A percentile compares a stretch with the other conserved stretches of the same genome.
Evolutionary conservation across 805 yeast species (phyloP).

Genomic region (Wickerhamiella spandovensis): DNA sequence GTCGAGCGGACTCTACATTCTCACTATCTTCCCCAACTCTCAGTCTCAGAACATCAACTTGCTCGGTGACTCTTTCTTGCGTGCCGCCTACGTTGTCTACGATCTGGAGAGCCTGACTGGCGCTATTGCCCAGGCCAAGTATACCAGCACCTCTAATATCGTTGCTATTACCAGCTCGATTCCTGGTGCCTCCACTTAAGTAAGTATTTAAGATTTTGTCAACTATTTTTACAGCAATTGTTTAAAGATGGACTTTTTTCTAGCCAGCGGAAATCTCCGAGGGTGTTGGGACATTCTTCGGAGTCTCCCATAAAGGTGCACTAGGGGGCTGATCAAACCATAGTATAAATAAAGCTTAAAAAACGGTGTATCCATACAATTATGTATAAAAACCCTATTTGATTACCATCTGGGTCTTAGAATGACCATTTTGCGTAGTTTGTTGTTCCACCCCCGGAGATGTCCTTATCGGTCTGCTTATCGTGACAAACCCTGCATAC

Average conservation of each 20-base stretch:
- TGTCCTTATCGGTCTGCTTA: too few relatives aligned
- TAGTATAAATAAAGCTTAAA: too few relatives aligned
- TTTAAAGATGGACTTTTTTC: too few relatives aligned
- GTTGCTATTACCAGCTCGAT: constrained; percentile 18
- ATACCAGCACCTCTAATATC: constrained; percentile 18
- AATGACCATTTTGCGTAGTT: too few relatives aligned
- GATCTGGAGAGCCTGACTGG: constrained; percentile 44
- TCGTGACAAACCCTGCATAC: too few relatives aligned
- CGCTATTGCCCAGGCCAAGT: constrained; percentile 40
- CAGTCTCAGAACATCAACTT: constrained; percentile 17
- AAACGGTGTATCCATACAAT: too few relatives aligned
- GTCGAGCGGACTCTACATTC: not conserved
- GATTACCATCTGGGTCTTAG: too few relatives aligned
- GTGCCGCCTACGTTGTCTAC: constrained; percentile 51
- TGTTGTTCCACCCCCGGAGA: too few relatives aligned
- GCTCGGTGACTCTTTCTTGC: constrained; percentile 50
- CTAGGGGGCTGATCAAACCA: too few relatives aligned
- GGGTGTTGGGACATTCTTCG: not conserved
- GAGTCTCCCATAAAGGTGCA: not conserved
- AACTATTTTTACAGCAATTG: too few relatives aligned
- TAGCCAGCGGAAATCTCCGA: not conserved
- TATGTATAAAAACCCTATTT: too few relatives aligned
- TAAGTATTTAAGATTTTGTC: too few relatives aligned
- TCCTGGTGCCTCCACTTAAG: constrained; percentile 16
- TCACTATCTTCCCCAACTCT: constrained; percentile 9